Evolutionary conservation across 805 yeast species (phyloP).

Genomic region (Candida andamanensis): DNA sequence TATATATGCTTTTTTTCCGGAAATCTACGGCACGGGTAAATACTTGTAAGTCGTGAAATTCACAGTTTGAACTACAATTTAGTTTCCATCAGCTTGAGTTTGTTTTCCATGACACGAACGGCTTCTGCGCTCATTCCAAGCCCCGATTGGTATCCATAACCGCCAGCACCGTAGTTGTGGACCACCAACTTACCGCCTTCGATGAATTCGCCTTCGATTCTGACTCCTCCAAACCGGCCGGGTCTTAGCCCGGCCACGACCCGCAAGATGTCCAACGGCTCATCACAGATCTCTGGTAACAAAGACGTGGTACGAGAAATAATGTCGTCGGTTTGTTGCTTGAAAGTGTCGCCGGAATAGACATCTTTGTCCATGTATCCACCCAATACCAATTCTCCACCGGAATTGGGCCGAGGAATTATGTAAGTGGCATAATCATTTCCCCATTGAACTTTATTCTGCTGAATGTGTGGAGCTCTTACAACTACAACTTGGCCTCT

Average conservation of each 20-base stretch:
- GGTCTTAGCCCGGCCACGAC: slow-evolving; percentile 76
- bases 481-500: slow-evolving; percentile 78
- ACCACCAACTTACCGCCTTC: slow-evolving; percentile 25
- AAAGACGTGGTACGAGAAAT: slow-evolving; percentile 50
- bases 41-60: too few species aligned
- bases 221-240: slow-evolving; percentile 65
- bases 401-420: slow-evolving; percentile 64
- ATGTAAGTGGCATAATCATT: slow-evolving; percentile 53
- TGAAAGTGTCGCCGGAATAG: slow-evolving; percentile 57
- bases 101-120: too few species aligned
- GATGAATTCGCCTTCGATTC: slow-evolving; percentile 52
- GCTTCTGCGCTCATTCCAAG: slow-evolving; percentile 54
- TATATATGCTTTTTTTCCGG: too few species aligned
- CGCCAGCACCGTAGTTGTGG: slow-evolving; percentile 71
- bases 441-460: slow-evolving; percentile 58
- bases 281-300: slow-evolving; percentile 45
- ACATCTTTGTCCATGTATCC: slow-evolving; percentile 64
- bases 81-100: too few species aligned
- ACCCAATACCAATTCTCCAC: slow-evolving; percentile 66
- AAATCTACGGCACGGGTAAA: too few species aligned
- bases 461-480: slow-evolving; percentile 61
- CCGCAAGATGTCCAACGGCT: slow-evolving; percentile 46
- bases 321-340: slow-evolving; percentile 56
- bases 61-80: too few species aligned
- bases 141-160: slow-evolving; percentile 64